A percentile compares a stretch with the other conserved stretches of the same genome.
Evolutionary conservation across 768 basidiomycete species (phyloP).

Genomic region (Leucocoprinus sp.): DNA sequence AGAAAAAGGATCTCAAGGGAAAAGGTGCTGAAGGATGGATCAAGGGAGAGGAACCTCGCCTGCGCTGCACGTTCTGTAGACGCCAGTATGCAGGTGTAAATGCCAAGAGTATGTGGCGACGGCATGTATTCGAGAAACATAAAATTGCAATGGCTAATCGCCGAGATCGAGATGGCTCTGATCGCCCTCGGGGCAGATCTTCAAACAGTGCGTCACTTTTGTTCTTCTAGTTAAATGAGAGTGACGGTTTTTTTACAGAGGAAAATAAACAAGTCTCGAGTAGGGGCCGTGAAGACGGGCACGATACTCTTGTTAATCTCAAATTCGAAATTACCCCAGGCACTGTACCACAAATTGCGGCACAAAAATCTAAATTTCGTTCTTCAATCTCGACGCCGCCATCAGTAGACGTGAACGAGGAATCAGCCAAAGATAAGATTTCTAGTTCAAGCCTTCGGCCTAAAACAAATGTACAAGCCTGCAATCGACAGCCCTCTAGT

Average conservation of each 20-base stretch:
- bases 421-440: constrained; percentile 15
- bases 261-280: constrained; percentile 40
- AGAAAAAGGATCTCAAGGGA: constrained; percentile 71
- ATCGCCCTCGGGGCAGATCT: constrained; percentile 54
- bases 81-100: constrained; percentile 81
- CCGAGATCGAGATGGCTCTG: constrained; percentile 66
- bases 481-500: constrained; percentile 3
- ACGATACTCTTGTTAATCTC: constrained; percentile 36
- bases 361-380: constrained; percentile 40
- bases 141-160: constrained; percentile 87
- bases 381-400: constrained; percentile 22
- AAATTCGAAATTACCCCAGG: constrained; percentile 34
- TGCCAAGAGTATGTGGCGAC: constrained; percentile 87
- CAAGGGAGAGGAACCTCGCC: constrained; percentile 70
- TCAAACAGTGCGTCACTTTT: constrained; percentile 48
- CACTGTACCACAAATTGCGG: constrained; percentile 22
- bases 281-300: constrained; percentile 23
- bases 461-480: constrained; percentile 11
- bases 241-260: constrained; percentile 28
- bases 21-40: constrained; percentile 65
- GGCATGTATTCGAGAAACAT: constrained; percentile 85
- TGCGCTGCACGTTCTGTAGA: constrained; percentile 80
- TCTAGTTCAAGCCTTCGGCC: constrained; percentile 10
- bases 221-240: constrained; percentile 3
- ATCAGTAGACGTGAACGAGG: constrained; percentile 15